Evolutionary conservation across 2,329 filamentous ascomycete species (phyloP), one percentile per base, ranked within the genome.

Genomic region (Whalleya microplaca): DNA sequence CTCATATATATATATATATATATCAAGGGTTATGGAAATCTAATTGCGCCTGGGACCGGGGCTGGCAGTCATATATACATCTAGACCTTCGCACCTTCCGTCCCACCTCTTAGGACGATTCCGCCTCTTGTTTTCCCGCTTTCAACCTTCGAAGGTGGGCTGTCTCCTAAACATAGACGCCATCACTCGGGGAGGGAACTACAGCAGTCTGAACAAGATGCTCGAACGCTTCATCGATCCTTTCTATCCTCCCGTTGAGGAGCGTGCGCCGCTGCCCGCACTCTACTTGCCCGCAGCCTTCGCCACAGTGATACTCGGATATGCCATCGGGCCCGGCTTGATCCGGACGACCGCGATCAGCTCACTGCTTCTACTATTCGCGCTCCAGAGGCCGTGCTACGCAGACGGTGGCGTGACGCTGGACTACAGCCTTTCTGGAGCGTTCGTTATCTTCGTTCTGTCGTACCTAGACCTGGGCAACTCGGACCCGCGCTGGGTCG

Each of bases 231-330:
- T 61, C 12, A 4, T 41, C 2, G 10, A 55, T 32, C 45, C 44
- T 2, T 45, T 50, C 27, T 61, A 61, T 40, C 58, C 58, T 18
- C 42, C 52, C 9, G n/a, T 51, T 48, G 16, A 47, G 16, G 42
- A 51, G 51, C 58, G 58, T 21, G 20, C 23, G 14, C 55, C 58
- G 21, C 43, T 61, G 1, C 52, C 58, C 19, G 27, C 42, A 29
- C 40, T 53, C 4, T 51, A 55, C 27, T 12, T 27, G 6, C 55
- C 52, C 1, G 27, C 18, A 18, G 32, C 43, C 5, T 45, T 50
- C 43, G 49, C 43, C 14, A 14, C 19, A 14, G 3, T 58, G 6
- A 7, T 55, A 0, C 43, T 58, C 18, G 55, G 52, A 14, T 55
- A 48, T 29, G 40, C 48, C 37, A 4, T 55, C 41, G 55, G 58